These are phyloP conservation scores for Sordariomycetes sp. DNA, from an alignment of 2,329 filamentous ascomycete genomes.

Conservation along the genomic window DNA sequence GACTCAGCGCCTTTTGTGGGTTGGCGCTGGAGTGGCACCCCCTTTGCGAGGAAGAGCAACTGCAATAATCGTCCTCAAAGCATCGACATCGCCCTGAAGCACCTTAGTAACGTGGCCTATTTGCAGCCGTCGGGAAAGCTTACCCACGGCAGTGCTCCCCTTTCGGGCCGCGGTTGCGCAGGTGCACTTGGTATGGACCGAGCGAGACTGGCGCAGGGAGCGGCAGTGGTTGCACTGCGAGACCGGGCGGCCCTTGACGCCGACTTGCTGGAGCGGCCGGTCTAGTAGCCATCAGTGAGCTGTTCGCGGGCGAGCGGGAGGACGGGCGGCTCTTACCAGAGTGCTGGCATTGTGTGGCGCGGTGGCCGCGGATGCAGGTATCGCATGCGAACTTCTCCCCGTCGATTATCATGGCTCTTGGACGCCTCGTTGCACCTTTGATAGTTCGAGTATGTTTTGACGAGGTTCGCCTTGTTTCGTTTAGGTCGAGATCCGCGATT, in stretches of 20 bases:
- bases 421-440: not conserved
- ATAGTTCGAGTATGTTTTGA: not conserved
- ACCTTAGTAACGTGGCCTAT: not conserved
- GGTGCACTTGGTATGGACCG: constrained; percentile 76
- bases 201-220: constrained; percentile 87
- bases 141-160: not conserved
- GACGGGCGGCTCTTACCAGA: constrained; percentile 53
- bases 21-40: not conserved
- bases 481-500: not conserved
- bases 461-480: not conserved
- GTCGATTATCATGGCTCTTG: constrained; percentile 63
- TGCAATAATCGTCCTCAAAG: not conserved
- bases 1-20: not conserved
- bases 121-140: not conserved
- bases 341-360: constrained; percentile 97
- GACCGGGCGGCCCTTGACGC: constrained; percentile 93
- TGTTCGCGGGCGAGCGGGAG: not conserved
- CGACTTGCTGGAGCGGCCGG: constrained; percentile 84
- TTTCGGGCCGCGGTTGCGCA: not conserved
- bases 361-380: constrained; percentile 94
- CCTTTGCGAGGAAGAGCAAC: not conserved
- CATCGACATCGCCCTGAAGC: not conserved
- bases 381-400: constrained; percentile 98
- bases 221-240: constrained; percentile 98
- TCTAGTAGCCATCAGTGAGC: constrained; percentile 42